Percentiles rank a stretch among this genome's conserved stretches.
These are phyloP conservation scores for Hemisphaericaspora xylanilytica DNA, from an alignment of 1,139 yeast species.

Conservation along the genomic window DNA sequence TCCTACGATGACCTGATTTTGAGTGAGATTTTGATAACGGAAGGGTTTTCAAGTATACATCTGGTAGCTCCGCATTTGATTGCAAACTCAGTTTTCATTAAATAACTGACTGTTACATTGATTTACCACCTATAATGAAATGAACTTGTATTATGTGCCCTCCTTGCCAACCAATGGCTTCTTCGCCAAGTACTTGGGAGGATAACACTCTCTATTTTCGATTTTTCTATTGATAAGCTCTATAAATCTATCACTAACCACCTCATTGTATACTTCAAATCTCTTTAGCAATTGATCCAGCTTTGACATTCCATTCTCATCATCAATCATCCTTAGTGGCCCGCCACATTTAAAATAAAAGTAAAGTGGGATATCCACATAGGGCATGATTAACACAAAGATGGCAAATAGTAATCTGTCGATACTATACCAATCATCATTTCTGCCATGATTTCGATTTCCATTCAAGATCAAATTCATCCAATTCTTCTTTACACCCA, in stretches of 20 bases:
- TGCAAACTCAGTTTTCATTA: no score
- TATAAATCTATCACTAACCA: constrained; percentile 21
- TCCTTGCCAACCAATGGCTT: no score
- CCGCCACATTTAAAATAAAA: constrained; percentile 5
- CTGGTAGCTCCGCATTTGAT: no score
- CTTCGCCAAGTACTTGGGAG: constrained; percentile 9
- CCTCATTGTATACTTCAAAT: constrained; percentile 13
- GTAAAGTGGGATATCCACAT: constrained; percentile 24
- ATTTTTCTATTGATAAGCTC: constrained; percentile 21
- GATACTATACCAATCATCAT: constrained; percentile 9
- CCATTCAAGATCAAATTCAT: constrained; percentile 33
- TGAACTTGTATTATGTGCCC: no score
- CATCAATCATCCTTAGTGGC: constrained; percentile 7
- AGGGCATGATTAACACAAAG: constrained; percentile 28
- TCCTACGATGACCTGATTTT: no score
- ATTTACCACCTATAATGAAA: no score
- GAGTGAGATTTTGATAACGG: no score
- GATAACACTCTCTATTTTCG: constrained; percentile 6
- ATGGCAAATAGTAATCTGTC: constrained; percentile 19
- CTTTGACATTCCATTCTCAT: constrained; percentile 3
- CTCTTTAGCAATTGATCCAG: constrained; percentile 7
- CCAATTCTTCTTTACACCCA: constrained; percentile 34
- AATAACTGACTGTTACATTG: no score
- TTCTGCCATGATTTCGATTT: constrained; percentile 22
- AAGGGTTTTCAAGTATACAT: no score